phyloP scores from a whole-genome alignment of 108 stramenopile genomes.

The Nannochloropsis gaditana region DNA sequence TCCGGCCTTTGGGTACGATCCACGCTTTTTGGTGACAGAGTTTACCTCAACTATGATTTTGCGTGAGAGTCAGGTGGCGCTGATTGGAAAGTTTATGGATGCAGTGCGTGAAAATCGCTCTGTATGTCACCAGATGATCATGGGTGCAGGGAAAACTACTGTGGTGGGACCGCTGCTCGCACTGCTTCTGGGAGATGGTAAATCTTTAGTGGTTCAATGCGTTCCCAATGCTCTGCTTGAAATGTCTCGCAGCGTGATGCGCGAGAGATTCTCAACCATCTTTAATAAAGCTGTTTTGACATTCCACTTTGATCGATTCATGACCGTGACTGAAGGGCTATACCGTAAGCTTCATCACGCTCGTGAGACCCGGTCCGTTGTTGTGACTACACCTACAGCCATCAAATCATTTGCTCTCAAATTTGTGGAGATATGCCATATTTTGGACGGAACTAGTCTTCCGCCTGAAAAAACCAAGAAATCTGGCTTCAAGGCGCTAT shows the following conservation, averaged over 20 bases:
- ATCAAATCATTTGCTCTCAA: slow-evolving; percentile 96
- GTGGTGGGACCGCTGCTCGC: slow-evolving; percentile 94
- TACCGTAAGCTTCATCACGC: slow-evolving; percentile 89
- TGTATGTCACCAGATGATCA: slow-evolving; percentile 99
- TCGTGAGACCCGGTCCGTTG: slow-evolving; percentile 80
- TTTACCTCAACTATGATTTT: slow-evolving; percentile 90
- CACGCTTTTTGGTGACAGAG: slow-evolving; percentile 92
- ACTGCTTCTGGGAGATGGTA: slow-evolving; percentile 89
- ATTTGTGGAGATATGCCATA: slow-evolving; percentile 93
- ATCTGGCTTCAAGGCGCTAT: slow-evolving; percentile 30
- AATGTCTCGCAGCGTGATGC: slow-evolving; percentile 89
- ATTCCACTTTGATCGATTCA: slow-evolving; percentile 87
- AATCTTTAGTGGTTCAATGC: slow-evolving; percentile 81
- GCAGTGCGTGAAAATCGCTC: slow-evolving; percentile 60
- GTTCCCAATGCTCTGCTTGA: slow-evolving; percentile 96
- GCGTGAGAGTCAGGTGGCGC: slow-evolving; percentile 86
- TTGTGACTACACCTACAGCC: slow-evolving; percentile 91
- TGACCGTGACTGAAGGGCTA: slow-evolving; percentile 78
- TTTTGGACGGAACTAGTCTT: slow-evolving; percentile 62
- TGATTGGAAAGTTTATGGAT: slow-evolving; percentile 84
- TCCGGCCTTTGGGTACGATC: slow-evolving; percentile 70
- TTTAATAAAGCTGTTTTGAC: slow-evolving; percentile 94
- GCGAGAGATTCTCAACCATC: slow-evolving; percentile 90
- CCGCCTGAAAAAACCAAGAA: slow-evolving; percentile 26
- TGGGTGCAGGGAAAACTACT: slow-evolving; percentile 99